A percentile compares a stretch with the other conserved stretches of the same genome.
Conservation (phyloP, 23 red algal genomes). For the Gracilariopsis chorda region DNA sequence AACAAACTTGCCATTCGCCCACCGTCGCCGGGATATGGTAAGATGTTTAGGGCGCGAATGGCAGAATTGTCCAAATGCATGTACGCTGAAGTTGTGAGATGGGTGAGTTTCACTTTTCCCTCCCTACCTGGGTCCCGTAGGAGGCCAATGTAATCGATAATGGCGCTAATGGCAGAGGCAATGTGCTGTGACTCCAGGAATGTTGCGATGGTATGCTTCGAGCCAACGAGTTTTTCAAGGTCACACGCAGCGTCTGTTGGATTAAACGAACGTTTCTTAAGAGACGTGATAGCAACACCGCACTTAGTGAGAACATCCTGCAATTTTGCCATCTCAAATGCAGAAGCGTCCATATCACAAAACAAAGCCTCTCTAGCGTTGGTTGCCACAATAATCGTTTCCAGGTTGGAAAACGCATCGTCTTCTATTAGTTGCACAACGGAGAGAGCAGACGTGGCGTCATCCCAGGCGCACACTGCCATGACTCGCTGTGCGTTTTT, state of each 20-base stretch:
- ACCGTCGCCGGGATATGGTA: slow-evolving; percentile 50
- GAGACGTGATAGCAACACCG: slow-evolving; percentile 46
- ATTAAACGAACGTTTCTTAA: slow-evolving; percentile 45
- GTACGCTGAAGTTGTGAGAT: slow-evolving; percentile 18
- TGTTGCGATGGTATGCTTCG: slow-evolving; percentile 23
- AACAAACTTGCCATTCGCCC: slow-evolving; percentile 62
- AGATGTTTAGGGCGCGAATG: slow-evolving; percentile 73
- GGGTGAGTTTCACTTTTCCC: slow-evolving; percentile 13
- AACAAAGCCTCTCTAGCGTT: slow-evolving; percentile 53
- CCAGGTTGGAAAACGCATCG: slow-evolving; percentile 57
- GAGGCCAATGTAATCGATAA: slow-evolving; percentile 47
- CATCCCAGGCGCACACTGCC: slow-evolving; percentile 54
- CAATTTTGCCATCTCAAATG: slow-evolving; percentile 55
- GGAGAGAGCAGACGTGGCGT: neutral
- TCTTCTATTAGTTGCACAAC: slow-evolving; percentile 47
- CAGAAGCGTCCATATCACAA: slow-evolving; percentile 29
- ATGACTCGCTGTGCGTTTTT: neutral
- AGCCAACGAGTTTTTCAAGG: slow-evolving; percentile 57
- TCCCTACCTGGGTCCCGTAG: slow-evolving; percentile 33
- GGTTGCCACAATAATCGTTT: slow-evolving; percentile 37
- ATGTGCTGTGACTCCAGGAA: slow-evolving; percentile 44
- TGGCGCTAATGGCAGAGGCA: slow-evolving; percentile 30
- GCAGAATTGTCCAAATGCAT: slow-evolving; percentile 81
- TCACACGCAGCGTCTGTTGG: slow-evolving; percentile 15
- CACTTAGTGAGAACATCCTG: slow-evolving; percentile 36